These are phyloP conservation scores for Emericellopsis atlantica DNA, from an alignment of 2,329 filamentous ascomycete species.

Conservation along the genomic window DNA sequence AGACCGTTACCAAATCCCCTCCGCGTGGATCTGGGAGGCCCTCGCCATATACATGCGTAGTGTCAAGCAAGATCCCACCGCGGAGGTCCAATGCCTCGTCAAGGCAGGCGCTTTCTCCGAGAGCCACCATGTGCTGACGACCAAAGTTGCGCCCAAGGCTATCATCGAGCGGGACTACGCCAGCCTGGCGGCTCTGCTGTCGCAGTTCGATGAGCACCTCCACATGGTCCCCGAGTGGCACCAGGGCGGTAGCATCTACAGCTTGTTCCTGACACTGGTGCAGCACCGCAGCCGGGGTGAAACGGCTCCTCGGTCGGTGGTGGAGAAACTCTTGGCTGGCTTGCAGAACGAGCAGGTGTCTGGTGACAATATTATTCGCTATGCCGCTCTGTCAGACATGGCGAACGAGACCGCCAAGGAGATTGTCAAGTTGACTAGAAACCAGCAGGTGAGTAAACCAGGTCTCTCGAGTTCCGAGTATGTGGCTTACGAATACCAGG, in stretches of 20 bases:
- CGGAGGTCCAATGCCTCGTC: conserved; percentile 70
- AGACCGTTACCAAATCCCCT: conserved; percentile 56
- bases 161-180: conserved; percentile 75
- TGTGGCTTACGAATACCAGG: conserved; percentile 8
- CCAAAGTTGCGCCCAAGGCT: conserved; percentile 67
- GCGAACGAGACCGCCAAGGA: conserved; percentile 58
- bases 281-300: conserved; percentile 27
- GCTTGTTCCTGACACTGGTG: conserved; percentile 42
- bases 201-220: conserved; percentile 54
- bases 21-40: conserved; percentile 74
- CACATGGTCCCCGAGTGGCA: conserved; percentile 60
- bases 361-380: conserved; percentile 36
- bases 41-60: conserved; percentile 73
- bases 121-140: conserved; percentile 73
- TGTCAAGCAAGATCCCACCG: conserved; percentile 52
- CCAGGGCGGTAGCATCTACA: conserved; percentile 69
- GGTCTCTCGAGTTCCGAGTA: not conserved
- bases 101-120: conserved; percentile 64
- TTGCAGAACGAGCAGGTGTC: conserved; percentile 34
- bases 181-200: conserved; percentile 54
- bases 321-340: conserved; percentile 44
- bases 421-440: conserved; percentile 40
- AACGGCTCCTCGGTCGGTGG: conserved; percentile 26
- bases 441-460: conserved; percentile 37
- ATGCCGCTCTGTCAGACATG: conserved; percentile 73